Conservation (phyloP, 768 basidiomycete genomes). For the Pleurotus ostreatus region DNA sequence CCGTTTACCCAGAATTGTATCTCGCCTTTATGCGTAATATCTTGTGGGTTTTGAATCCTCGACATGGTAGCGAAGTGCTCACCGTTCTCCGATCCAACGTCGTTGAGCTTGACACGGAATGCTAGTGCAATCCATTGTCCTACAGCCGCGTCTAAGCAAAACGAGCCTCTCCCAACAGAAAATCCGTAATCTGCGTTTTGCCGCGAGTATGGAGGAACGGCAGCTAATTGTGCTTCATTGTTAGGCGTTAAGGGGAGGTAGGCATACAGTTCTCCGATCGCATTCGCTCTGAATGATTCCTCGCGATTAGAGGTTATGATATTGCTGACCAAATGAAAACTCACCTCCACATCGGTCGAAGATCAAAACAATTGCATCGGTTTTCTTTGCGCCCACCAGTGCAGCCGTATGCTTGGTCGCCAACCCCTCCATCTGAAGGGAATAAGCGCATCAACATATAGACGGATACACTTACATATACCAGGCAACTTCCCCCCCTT, state of each 20-base stretch:
- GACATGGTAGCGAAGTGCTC: constrained; percentile 5
- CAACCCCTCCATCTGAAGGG: constrained; percentile 48
- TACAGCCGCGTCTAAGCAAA: constrained; percentile 46
- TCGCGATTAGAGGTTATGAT: no score
- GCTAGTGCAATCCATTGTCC: constrained; percentile 60
- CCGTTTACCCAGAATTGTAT: constrained; percentile 66
- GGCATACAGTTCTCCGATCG: constrained; percentile 62
- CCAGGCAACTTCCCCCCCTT: constrained; percentile 79
- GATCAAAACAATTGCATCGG: constrained; percentile 64
- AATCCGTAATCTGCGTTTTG: constrained; percentile 58
- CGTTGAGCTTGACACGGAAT: constrained; percentile 68
- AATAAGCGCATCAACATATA: neutral
- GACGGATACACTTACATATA: constrained; percentile 42
- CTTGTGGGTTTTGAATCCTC: neutral
- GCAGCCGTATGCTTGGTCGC: constrained; percentile 57
- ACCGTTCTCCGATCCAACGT: constrained; percentile 57
- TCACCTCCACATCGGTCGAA: constrained; percentile 75
- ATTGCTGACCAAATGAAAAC: constrained; percentile 2
- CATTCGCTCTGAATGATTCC: constrained; percentile 35
- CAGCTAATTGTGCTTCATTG: constrained; percentile 38
- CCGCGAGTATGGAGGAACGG: constrained; percentile 45
- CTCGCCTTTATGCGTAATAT: constrained; percentile 40
- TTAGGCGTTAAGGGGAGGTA: constrained; percentile 53
- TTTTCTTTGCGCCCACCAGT: constrained; percentile 62
- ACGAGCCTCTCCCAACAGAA: constrained; percentile 65